These are phyloP conservation scores for Silene noctiflora DNA, from an alignment of 179 eudicot species.

Conservation along the genomic window DNA sequence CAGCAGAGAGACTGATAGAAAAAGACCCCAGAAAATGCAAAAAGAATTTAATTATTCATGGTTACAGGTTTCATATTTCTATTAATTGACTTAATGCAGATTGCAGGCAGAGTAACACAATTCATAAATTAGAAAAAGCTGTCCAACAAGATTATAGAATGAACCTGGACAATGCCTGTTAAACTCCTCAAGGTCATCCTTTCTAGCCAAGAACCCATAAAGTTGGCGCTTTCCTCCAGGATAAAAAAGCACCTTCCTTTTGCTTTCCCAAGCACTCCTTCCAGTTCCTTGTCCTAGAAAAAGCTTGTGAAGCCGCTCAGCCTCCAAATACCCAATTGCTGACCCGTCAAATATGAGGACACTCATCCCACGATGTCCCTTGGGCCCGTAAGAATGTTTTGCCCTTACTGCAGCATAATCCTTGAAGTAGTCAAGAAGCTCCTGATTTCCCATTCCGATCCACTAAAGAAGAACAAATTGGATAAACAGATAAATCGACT, in stretches of 20 bases:
- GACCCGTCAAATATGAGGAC: conserved; percentile 67
- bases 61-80: not conserved
- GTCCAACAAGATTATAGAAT: not conserved
- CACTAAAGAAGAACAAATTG: conserved; percentile 40
- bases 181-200: conserved; percentile 54
- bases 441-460: conserved; percentile 86
- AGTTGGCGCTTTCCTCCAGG: conserved; percentile 74
- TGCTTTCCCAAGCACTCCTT: conserved; percentile 58
- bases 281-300: conserved; percentile 52
- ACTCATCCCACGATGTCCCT: conserved; percentile 83
- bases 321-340: conserved; percentile 66
- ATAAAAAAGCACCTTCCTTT: conserved; percentile 34
- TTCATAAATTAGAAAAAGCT: not conserved
- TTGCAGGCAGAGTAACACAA: not conserved
- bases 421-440: conserved; percentile 65
- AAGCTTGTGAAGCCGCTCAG: conserved; percentile 63
- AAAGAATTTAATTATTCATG: not conserved
- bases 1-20: no score
- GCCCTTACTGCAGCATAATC: conserved; percentile 53
- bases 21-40: not conserved
- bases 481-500: not conserved
- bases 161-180: conserved; percentile 68
- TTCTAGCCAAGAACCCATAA: conserved; percentile 71
- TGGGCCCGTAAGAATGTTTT: conserved; percentile 78
- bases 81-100: not conserved